Base-by-base conservation (phyloP, 495 filamentous ascomycete species). In the Pyrenula massariospora region DNA sequence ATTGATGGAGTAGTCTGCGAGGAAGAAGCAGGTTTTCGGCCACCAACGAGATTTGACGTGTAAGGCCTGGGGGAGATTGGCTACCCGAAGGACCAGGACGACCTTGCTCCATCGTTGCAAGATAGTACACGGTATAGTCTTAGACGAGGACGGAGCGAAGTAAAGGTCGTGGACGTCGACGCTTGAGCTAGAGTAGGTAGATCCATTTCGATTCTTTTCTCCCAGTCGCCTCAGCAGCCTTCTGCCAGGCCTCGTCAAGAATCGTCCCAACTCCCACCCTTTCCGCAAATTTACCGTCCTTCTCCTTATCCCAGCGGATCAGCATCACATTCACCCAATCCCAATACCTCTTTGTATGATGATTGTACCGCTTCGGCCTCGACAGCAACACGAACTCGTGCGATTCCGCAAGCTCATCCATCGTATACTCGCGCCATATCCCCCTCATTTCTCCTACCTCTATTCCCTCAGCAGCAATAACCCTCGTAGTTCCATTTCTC, bases 331-430 rank as follows among this genome's bases (percentile, higher is more conserved):
- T 42, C 8, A 42, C 31, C 31, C 31, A 42, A 5, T 42, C 31
- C 31, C 31, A 42, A 15, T 42, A 5, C 31, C 31, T 42, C 31
- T 42, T 15, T 15, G 31, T 42, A 5, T 15, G 31, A 5, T 15
- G 15, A 15, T 15, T 15, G 31, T 8, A 5, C 31, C 31, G 31
- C 31, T 15, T 42, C 31, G 31, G 31, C 31, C 31, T 5, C 31
- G 50, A 52, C 8, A 52, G 50, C n/a, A 52, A 24, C n/a, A 52
- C 50, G 10, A 52, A 52, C 50, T 52, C 50, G 22, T 52, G 20
- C 20, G 8, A 10, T 52, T 24, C 50, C 31, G 8, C 31, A 5
- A 42, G 31, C 31, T 42, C 8, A 5, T 42, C 31, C 31, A 42
- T 42, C 31, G 31, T 42, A 15, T 42, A 42, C 31, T 42, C 31